Evolutionary conservation across 2,329 filamentous ascomycete species (phyloP), one percentile per base, ranked within the genome.

Genomic region (Colletotrichum tanaceti): DNA sequence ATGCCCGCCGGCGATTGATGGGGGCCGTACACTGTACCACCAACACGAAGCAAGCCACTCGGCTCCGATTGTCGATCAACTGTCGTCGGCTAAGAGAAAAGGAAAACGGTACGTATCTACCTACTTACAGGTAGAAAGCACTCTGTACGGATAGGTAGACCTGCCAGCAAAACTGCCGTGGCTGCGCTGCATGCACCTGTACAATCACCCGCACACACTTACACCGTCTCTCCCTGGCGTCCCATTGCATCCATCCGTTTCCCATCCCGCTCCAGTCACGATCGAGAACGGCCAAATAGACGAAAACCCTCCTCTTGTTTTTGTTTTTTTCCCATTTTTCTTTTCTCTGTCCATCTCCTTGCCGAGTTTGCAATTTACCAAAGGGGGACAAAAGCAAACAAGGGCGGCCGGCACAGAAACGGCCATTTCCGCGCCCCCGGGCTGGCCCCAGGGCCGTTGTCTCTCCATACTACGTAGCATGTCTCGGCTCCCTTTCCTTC

Each of bases 201-300:
- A 22, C 57, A 20, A 24, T 13, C 20, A 10, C n/a, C 28, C 28
- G 28, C 32, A 20, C n/a, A 49, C 43, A 57, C 32, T 53, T 38
- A 52, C 35, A 44, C 20, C 14, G 16, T 46, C 54, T 46, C 57
- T 32, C 44, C 47, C 35, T 55, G 53, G 52, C 60, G 64, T 64
- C 60, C 53, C 65, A 64, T 68, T 53, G 65, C 65, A 64, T 68
- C 24, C 65, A 64, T 68, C 60, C 46, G 65, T 59, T 38, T 5
- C 44, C 65, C 59, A 58, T 58, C 59, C 65, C 59, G 59, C 59
- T 63, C 64, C 63, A 65, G 63, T 65, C n/a, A 32, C 47, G 39
- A n/a, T 46, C 55, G 47, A 60, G 64, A 57, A 44, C 64, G 60
- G 49, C 54, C 43, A 62, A 16, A 58, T n/a, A 9, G 20, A 53